Evolutionary conservation across 2,329 filamentous ascomycete species (phyloP).

Genomic region (Fusarium paranaense): DNA sequence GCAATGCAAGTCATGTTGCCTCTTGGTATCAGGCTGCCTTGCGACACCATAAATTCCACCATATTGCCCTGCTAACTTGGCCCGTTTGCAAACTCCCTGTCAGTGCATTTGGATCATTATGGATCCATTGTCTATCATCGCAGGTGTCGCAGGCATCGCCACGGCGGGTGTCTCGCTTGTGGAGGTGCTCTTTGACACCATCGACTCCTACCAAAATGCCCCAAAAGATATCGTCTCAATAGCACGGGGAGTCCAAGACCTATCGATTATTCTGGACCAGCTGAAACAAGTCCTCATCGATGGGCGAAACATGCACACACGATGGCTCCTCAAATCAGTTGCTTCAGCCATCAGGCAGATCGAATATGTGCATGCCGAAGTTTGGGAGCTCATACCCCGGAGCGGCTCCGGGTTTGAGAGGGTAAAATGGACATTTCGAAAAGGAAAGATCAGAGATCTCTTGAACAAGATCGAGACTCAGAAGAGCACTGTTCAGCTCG

Average conservation of each 20-base stretch:
- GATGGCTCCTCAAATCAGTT: not conserved
- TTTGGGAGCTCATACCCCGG: not conserved
- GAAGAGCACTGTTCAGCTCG: not conserved
- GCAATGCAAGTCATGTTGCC: not conserved
- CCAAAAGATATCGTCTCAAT: not conserved
- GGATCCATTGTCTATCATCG: conserved; percentile 1
- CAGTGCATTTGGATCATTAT: not conserved
- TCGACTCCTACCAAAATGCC: not conserved
- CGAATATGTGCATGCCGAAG: not conserved
- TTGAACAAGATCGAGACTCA: not conserved
- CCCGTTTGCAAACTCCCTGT: not conserved
- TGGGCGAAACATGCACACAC: not conserved
- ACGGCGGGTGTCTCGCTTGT: not conserved
- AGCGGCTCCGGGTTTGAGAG: not conserved
- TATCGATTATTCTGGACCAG: not conserved
- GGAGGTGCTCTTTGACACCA: not conserved
- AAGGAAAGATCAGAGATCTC: not conserved
- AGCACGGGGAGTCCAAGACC: not conserved
- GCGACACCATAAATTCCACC: not conserved
- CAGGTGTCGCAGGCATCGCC: not conserved
- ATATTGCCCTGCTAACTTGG: not conserved
- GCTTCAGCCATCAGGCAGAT: not conserved
- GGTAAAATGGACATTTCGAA: not conserved
- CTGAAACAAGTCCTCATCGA: not conserved
- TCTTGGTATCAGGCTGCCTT: not conserved